Base-by-base conservation (phyloP, 805 yeast genomes). In the Yamadazyma paraphyllophila region DNA sequence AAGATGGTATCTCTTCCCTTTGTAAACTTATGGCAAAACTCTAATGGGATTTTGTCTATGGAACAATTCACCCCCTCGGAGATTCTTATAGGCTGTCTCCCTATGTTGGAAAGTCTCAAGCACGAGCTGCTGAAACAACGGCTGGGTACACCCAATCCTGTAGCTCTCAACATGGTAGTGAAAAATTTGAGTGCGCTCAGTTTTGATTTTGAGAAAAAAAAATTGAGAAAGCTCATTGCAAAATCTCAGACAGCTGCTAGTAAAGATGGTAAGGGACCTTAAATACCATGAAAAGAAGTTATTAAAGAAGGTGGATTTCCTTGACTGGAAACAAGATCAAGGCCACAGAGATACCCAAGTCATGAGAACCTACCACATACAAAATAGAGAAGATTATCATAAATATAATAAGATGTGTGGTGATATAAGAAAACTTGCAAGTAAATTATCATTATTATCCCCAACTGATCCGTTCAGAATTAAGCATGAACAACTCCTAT, bases 311-410 rank as follows among this genome's bases (percentile, higher is more conserved):
- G 98, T 94, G 43, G 97, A 94, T 62, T 89, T 94, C 71, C 86
- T 89, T 42, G 95, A 94, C 65, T 94, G 98, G 97, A 94, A 94
- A 65, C 96, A 89, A 58, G 99, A 94, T 63, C 83, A 85, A 45
- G 89, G 92, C 26, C 99, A 94, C 65, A 75, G 99, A 55, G 99
- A 92, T 57, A 83, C 96, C n/a, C 92, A 88, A 65, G 96, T 94
- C 29, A 94, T 94, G 96, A 78, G 95, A 56, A 85, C 88, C 44
- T 94, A 91, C 66, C 97, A 92, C 63, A 78, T 94, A 38, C 96
- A 90, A 62, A 87, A 91, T 63, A 80, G 99, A 63, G 97, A 90
- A 63, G 99, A 94, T 64, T 94, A 94, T 63, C 95, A 87, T 64
- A 88, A 88, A 62, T 94, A 94, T 67, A 94, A 94, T 71, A 84